Percentiles rank a stretch among this genome's conserved stretches.
phyloP scores from a whole-genome alignment of 78 protist species.

The Dictyostelium capitatum region DNA sequence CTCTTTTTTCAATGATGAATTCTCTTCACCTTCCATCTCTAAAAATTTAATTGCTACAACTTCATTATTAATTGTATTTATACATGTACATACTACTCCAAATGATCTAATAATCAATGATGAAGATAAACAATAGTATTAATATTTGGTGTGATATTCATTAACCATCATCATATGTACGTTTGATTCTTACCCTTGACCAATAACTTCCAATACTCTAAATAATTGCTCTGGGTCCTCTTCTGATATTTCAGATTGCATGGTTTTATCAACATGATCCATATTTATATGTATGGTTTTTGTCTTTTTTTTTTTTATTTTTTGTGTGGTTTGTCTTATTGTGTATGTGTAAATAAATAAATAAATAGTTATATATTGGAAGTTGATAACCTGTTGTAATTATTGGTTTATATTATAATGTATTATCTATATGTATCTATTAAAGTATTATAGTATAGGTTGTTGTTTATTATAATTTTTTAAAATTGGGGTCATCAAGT shows the following conservation, averaged over 20 bases:
- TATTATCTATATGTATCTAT: too few species aligned
- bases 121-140: not conserved
- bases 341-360: too few species aligned
- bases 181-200: slow-evolving; percentile 54
- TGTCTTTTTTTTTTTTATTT: too few species aligned
- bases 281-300: not conserved
- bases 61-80: slow-evolving; percentile 57
- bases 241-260: slow-evolving; percentile 45
- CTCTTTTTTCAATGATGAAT: slow-evolving; percentile 69
- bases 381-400: too few species aligned
- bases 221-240: slow-evolving; percentile 87
- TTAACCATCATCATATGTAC: not conserved
- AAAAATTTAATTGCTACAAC: slow-evolving; percentile 82
- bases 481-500: too few species aligned
- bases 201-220: slow-evolving; percentile 79
- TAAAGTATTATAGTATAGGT: too few species aligned
- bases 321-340: too few species aligned
- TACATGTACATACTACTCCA: slow-evolving; percentile 86
- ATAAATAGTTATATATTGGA: too few species aligned
- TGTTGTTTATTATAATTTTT: too few species aligned
- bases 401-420: too few species aligned
- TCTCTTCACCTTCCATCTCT: slow-evolving; percentile 83
- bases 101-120: slow-evolving; percentile 35
- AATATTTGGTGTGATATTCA: not conserved
- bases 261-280: slow-evolving; percentile 12